Evolutionary conservation across 2,329 filamentous ascomycete genomes (phyloP).

Genomic region (Geosmithia flava): DNA sequence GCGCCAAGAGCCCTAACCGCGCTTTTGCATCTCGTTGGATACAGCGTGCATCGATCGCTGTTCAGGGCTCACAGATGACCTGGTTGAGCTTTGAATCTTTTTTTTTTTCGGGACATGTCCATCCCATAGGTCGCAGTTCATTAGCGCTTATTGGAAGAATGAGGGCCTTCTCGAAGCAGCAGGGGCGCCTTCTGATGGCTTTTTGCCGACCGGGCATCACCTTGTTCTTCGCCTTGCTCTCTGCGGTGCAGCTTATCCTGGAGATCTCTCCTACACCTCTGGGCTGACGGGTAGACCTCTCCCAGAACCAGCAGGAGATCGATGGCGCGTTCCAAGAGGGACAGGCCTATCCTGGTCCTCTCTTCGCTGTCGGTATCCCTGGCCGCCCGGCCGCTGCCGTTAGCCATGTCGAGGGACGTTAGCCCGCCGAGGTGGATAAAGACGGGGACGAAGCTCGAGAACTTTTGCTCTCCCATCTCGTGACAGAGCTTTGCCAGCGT

Average conservation of each 20-base stretch:
- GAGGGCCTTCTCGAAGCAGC: background rate
- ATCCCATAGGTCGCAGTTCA: no score
- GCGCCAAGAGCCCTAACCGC: no score
- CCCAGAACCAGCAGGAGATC: background rate
- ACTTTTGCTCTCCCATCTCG: background rate
- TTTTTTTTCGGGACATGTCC: no score
- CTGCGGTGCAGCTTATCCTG: background rate
- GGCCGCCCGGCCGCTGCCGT: no score
- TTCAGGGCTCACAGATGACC: no score
- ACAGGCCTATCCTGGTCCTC: background rate
- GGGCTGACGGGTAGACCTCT: background rate
- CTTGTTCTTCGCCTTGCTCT: background rate
- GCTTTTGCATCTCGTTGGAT: no score
- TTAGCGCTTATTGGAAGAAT: no score
- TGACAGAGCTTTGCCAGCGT: background rate
- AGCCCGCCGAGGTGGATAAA: conserved; percentile 1
- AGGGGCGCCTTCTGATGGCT: background rate
- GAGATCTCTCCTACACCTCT: background rate
- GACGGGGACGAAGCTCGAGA: conserved; percentile 1
- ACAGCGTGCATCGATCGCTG: no score
- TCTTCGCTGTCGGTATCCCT: background rate
- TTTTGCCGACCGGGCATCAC: background rate
- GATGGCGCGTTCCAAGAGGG: background rate
- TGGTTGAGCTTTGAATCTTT: no score
- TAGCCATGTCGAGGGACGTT: background rate